These are phyloP conservation scores for Fusarium sp. DNA, from an alignment of 2,329 filamentous ascomycete genomes.

Conservation along the genomic window DNA sequence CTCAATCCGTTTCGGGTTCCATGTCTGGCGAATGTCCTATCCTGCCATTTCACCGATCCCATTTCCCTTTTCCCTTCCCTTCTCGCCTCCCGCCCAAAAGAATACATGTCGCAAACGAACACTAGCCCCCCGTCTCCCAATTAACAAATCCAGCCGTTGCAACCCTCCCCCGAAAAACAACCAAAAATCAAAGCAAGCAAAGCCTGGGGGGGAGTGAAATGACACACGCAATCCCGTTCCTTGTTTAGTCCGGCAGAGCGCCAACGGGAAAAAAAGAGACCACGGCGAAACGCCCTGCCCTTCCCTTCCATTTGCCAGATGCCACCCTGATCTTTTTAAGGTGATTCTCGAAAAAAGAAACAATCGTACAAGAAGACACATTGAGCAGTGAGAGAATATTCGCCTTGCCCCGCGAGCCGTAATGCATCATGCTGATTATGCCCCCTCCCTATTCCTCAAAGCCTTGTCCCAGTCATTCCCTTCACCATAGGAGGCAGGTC, in stretches of 20 bases:
- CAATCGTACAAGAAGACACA: constrained; percentile 58
- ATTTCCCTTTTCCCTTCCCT: constrained; percentile 36
- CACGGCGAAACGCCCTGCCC: constrained; percentile 44
- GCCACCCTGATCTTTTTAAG: constrained; percentile 53
- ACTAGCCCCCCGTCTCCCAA: constrained; percentile 42
- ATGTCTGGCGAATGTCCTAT: constrained; percentile 40
- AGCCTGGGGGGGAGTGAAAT: constrained; percentile 40
- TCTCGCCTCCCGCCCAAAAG: constrained; percentile 38
- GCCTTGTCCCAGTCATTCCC: constrained; percentile 47
- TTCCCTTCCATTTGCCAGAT: constrained; percentile 41
- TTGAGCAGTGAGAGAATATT: constrained; percentile 48
- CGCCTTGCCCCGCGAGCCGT: constrained; percentile 47
- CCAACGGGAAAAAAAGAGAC: constrained; percentile 39
- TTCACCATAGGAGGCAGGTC: constrained; percentile 14
- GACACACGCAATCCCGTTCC: constrained; percentile 45
- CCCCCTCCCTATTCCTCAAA: constrained; percentile 46
- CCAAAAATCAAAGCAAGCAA: constrained; percentile 50
- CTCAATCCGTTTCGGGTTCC: constrained; percentile 41
- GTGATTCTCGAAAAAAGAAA: constrained; percentile 54
- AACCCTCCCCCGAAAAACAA: constrained; percentile 47
- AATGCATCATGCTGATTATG: constrained; percentile 53
- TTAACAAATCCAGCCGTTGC: constrained; percentile 49
- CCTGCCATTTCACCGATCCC: constrained; percentile 40
- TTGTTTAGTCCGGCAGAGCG: constrained; percentile 38
- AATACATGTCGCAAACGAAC: constrained; percentile 50